Evolutionary conservation across 208 protist species (phyloP).

Genomic region (Crithidia bombi): DNA sequence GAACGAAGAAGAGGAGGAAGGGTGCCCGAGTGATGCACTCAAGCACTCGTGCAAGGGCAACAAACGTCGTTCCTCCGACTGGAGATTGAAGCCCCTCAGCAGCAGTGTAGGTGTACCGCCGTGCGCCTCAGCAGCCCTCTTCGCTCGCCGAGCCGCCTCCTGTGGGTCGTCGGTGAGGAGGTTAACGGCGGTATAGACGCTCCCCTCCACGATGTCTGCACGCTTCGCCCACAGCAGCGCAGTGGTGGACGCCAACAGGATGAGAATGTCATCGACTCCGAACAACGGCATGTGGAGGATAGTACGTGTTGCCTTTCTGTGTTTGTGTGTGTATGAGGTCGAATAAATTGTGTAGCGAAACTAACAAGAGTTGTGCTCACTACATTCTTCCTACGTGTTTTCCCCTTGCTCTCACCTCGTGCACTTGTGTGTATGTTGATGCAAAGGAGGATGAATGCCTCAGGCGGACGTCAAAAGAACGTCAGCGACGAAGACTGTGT

Average conservation of each 20-base stretch:
- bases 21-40: not conserved
- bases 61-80: conserved; percentile 32
- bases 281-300: conserved; percentile 82
- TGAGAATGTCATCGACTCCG: conserved; percentile 80
- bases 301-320: too few species aligned
- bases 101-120: conserved; percentile 26
- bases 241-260: conserved; percentile 71
- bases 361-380: too few species aligned
- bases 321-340: not conserved
- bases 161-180: conserved; percentile 39
- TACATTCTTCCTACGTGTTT: too few species aligned
- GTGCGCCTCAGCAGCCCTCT: conserved; percentile 15
- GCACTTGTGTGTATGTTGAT: too few species aligned
- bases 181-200: conserved; percentile 39
- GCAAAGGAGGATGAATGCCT: too few species aligned
- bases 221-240: conserved; percentile 72
- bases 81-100: conserved; percentile 49
- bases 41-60: conserved; percentile 17
- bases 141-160: conserved; percentile 36
- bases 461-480: too few species aligned
- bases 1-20: not conserved
- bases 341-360: too few species aligned
- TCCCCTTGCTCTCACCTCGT: too few species aligned
- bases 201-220: conserved; percentile 44
- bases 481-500: too few species aligned